phyloP scores from a whole-genome alignment of 352 stramenopile genomes.

The Thalassiosira hispida region DNA sequence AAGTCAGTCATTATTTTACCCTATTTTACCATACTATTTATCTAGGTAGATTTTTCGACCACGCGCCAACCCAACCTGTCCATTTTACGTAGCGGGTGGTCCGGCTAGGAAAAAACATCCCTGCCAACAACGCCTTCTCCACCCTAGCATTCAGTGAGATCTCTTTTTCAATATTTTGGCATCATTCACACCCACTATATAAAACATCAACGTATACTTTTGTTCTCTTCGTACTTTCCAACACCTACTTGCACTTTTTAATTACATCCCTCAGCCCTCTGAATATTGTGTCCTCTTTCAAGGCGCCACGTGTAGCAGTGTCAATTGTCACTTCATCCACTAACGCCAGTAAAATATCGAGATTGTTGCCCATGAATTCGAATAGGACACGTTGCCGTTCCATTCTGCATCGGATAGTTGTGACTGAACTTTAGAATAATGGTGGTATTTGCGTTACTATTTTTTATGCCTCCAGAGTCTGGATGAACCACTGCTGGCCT shows the following conservation, averaged over 20 bases:
- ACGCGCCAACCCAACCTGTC: too few relatives aligned
- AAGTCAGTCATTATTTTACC: too few relatives aligned
- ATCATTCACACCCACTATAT: conserved; percentile 64
- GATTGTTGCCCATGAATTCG: conserved; percentile 83
- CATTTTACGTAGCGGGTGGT: too few relatives aligned
- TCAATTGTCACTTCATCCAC: conserved; percentile 84
- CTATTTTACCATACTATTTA: too few relatives aligned
- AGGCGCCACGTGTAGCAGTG: conserved; percentile 79
- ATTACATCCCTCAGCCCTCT: conserved; percentile 82
- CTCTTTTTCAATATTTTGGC: conserved; percentile 74
- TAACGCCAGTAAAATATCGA: conserved; percentile 81
- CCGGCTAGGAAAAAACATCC: too few relatives aligned
- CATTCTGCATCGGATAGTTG: conserved; percentile 34
- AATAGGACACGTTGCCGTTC: conserved; percentile 55
- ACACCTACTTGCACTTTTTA: conserved; percentile 84
- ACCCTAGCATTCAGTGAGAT: conserved; percentile 74
- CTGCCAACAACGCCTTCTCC: conserved; percentile 81
- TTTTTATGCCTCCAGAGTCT: too few relatives aligned
- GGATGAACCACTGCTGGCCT: not conserved
- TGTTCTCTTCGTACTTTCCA: conserved; percentile 79
- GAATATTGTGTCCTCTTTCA: conserved; percentile 83
- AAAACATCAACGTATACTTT: conserved; percentile 81
- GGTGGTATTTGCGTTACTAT: conserved; percentile 17
- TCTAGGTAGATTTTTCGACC: too few relatives aligned
- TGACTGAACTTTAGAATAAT: conserved; percentile 16